Base-by-base conservation (phyloP, 352 stramenopile genomes). In the Phytophthora kernoviae region DNA sequence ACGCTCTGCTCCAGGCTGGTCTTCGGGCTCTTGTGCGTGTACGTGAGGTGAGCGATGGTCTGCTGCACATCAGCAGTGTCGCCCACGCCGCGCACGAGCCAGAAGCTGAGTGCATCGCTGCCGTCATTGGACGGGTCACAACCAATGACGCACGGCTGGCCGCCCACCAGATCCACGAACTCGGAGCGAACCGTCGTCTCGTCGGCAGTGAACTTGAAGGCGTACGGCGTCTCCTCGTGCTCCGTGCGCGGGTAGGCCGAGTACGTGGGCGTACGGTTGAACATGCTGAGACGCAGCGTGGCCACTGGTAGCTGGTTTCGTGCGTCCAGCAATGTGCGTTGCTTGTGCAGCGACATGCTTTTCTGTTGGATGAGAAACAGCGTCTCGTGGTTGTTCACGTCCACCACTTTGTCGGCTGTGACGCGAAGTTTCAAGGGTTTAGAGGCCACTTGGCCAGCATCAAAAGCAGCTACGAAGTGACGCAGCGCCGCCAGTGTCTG, bases 381-480 rank as follows among this genome's bases (percentile, higher is more conserved):
- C 53, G 37, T 65, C 58, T 73, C 65, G 37, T 37, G 18, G 11
- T 49, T 68, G 20, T 50, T 46, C 2, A 54, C 55, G 54, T 78
- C 61, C 27, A 67, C 46, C 8, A 75, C 63, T 1, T 49, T 48
- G 36, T 64, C 54, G 5, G 54, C 14, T 15, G 54, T 64, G 53
- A 78, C 47, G 54, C 62, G 44, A 26, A 78, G 54, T 52, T 64
- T 52, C 17, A 30, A 46, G 11, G 43, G 54, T 58, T 70, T 67
- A n/a, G 53, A 52, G 12, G 49, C 64, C 45, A 73, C 68, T 22
- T 70, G 55, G 11, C 32, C 43, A n/a, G 62, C 40, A 49, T 78
- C 65, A 39, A 78, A 78, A 12, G 70, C 70, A 15, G 70, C 48
- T 22, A 73, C 70, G 36, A 78, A 78, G 61, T 73, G 65, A 17